A percentile compares a stretch with the other conserved stretches of the same genome.
These are phyloP conservation scores for Colletotrichum australisinense DNA, from an alignment of 2,329 filamentous ascomycete species.

Conservation along the genomic window DNA sequence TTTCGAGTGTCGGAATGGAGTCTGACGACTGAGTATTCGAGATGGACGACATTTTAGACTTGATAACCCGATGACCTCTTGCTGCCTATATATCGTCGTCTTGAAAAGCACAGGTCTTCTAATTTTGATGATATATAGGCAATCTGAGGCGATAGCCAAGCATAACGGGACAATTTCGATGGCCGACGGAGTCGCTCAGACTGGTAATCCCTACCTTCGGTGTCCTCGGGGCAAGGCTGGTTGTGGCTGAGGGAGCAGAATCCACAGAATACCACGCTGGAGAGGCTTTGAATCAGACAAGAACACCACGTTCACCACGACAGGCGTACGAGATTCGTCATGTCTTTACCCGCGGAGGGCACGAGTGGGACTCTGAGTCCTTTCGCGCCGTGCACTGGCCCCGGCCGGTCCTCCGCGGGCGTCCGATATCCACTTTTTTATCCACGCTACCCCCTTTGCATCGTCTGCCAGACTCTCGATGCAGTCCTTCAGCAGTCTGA, in stretches of 20 bases:
- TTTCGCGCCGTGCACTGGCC: background rate
- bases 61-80: background rate
- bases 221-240: background rate
- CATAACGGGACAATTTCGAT: too few species aligned
- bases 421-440: background rate
- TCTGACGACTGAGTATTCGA: background rate
- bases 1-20: background rate
- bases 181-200: background rate
- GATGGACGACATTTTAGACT: constrained; percentile 1
- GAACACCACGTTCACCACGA: background rate
- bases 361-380: background rate
- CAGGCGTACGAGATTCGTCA: background rate
- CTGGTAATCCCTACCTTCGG: background rate
- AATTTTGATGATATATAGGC: background rate
- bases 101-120: background rate
- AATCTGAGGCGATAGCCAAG: background rate
- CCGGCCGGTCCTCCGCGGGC: constrained; percentile 1
- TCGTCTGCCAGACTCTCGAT: background rate
- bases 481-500: background rate
- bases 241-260: background rate
- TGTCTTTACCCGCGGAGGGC: background rate
- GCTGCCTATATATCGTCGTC: background rate
- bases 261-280: background rate
- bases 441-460: background rate
- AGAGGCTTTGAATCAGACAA: background rate